These are phyloP conservation scores for Dictyostelium gargantuum DNA, from an alignment of 208 protist genomes.

Conservation along the genomic window DNA sequence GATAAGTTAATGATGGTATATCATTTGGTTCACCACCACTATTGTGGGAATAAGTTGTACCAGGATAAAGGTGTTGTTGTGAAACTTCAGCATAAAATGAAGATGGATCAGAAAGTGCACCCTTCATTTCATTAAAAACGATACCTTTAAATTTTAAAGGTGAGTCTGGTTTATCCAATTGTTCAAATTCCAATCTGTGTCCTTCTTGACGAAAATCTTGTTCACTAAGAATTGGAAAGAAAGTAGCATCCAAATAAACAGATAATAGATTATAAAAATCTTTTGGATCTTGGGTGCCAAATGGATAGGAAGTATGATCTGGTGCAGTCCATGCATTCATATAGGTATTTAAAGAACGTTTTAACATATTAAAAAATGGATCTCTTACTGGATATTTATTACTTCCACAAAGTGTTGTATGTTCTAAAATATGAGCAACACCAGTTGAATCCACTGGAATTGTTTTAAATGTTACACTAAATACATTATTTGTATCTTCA, in stretches of 20 bases:
- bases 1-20: slow-evolving; percentile 78
- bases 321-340: slow-evolving; percentile 81
- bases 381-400: slow-evolving; percentile 94
- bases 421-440: slow-evolving; percentile 96
- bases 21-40: slow-evolving; percentile 77
- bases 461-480: slow-evolving; percentile 95
- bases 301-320: slow-evolving; percentile 80
- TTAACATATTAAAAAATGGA: slow-evolving; percentile 88
- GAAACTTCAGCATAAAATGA: slow-evolving; percentile 63
- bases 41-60: slow-evolving; percentile 78
- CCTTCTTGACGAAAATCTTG: slow-evolving; percentile 80
- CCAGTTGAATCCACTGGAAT: slow-evolving; percentile 93
- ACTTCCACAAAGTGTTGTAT: slow-evolving; percentile 96
- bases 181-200: slow-evolving; percentile 79
- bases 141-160: slow-evolving; percentile 78
- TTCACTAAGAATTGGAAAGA: slow-evolving; percentile 66
- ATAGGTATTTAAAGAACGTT: slow-evolving; percentile 83
- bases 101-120: slow-evolving; percentile 72
- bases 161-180: not conserved
- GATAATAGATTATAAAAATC: slow-evolving; percentile 82
- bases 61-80: slow-evolving; percentile 67
- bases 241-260: slow-evolving; percentile 80
- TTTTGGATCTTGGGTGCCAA: slow-evolving; percentile 76
- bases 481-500: slow-evolving; percentile 95
- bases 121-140: slow-evolving; percentile 86